Evolutionary conservation across 2,329 filamentous ascomycete species (phyloP).

Genomic region (Myriosclerotinia curreyana): DNA sequence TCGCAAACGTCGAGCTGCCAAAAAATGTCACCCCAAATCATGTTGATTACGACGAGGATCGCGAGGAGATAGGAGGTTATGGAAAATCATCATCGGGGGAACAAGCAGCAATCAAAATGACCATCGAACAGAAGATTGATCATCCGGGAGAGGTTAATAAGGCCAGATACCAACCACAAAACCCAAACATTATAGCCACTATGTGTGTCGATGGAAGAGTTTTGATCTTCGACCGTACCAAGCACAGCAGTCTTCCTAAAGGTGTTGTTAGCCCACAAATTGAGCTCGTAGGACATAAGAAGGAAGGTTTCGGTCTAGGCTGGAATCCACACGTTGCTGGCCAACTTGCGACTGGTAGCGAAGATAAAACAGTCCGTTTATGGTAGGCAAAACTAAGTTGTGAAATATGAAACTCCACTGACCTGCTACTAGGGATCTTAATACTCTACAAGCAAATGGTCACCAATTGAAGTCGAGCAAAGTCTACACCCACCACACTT

Average conservation of each 20-base stretch:
- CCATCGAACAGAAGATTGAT: conserved; percentile 91
- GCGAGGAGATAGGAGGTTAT: conserved; percentile 91
- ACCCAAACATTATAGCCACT: conserved; percentile 93
- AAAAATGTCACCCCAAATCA: conserved; percentile 71
- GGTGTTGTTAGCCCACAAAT: conserved; percentile 49
- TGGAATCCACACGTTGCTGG: conserved; percentile 84
- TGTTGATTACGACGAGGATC: conserved; percentile 85
- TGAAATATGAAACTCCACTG: conserved; percentile 1
- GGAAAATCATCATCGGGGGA: conserved; percentile 66
- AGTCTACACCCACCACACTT: conserved; percentile 81
- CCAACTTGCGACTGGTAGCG: conserved; percentile 82
- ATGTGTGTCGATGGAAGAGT: conserved; percentile 84
- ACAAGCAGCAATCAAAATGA: conserved; percentile 75
- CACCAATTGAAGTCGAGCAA: conserved; percentile 67
- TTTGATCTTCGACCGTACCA: conserved; percentile 92
- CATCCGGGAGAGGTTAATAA: conserved; percentile 98
- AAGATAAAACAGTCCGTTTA: conserved; percentile 85
- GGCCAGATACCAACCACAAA: conserved; percentile 95
- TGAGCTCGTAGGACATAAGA: conserved; percentile 76
- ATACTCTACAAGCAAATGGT: conserved; percentile 66
- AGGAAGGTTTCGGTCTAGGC: conserved; percentile 86
- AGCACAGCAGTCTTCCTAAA: conserved; percentile 76
- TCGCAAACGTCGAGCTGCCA: conserved; percentile 90
- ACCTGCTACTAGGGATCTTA: conserved; percentile 64
- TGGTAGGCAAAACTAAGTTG: conserved; percentile 57